Conservation (phyloP, 2,329 filamentous ascomycete species). For the Penicillium corylophilum region DNA sequence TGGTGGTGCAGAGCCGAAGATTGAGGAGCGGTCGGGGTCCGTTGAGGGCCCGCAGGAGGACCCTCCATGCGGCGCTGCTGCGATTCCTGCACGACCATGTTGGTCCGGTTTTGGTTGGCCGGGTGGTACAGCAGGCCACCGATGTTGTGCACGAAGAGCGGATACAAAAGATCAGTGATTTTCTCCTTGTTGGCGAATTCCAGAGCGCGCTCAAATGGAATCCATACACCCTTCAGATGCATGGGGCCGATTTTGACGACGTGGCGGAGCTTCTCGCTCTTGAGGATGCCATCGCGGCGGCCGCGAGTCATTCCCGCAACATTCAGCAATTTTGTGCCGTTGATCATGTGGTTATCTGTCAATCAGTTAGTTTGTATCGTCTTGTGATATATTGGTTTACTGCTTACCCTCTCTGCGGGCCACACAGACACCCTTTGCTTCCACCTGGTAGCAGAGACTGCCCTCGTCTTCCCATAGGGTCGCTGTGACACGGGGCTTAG, state of each 20-base stretch:
- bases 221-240: constrained; percentile 98
- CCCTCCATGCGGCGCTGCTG: constrained; percentile 72
- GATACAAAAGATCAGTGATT: constrained; percentile 92
- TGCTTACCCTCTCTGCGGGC: constrained; percentile 81
- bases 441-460: constrained; percentile 95
- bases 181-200: constrained; percentile 99
- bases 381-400: background rate
- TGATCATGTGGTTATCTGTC: constrained; percentile 98
- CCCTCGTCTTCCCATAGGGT: constrained; percentile 98
- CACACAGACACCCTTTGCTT: constrained; percentile 93
- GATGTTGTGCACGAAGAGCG: constrained; percentile 96
- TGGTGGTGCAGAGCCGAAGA: constrained; percentile 62
- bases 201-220: constrained; percentile 93
- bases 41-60: constrained; percentile 44
- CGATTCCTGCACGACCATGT: constrained; percentile 80
- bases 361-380: background rate
- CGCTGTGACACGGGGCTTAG: constrained; percentile 94
- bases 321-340: constrained; percentile 93
- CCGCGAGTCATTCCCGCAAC: constrained; percentile 98
- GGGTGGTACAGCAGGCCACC: constrained; percentile 91
- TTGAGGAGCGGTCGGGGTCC: constrained; percentile 66
- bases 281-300: constrained; percentile 90
- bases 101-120: constrained; percentile 73
- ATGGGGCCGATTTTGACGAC: constrained; percentile 99
- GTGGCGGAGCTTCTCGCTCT: constrained; percentile 94